These are phyloP conservation scores for Lactifluus hygrophoroides DNA, from an alignment of 768 basidiomycete genomes.

Conservation along the genomic window DNA sequence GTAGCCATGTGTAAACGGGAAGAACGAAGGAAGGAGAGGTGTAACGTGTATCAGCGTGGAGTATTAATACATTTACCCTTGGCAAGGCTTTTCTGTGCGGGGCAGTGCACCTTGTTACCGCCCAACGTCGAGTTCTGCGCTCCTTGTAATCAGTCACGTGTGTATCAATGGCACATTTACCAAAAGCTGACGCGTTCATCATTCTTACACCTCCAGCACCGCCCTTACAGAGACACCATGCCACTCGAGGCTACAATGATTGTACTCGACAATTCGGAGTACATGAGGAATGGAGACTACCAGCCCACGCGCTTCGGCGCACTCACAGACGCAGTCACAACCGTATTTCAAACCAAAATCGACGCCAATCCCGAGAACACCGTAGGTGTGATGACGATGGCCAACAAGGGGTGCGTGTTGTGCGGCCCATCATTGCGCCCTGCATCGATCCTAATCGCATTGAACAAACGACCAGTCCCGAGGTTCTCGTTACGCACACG, in stretches of 20 bases:
- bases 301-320: slow-evolving; percentile 80
- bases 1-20: neutral
- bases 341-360: slow-evolving; percentile 87
- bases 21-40: neutral
- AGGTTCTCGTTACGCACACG: slow-evolving; percentile 93
- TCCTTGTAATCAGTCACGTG: too few relatives aligned
- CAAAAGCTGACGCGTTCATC: slow-evolving; percentile 1
- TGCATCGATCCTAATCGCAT: neutral
- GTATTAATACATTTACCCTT: neutral
- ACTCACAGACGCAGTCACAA: slow-evolving; percentile 85
- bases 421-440: neutral
- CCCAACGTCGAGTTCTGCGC: too few relatives aligned
- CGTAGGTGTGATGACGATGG: slow-evolving; percentile 97
- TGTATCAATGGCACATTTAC: neutral
- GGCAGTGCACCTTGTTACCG: too few relatives aligned
- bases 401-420: slow-evolving; percentile 74
- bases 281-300: slow-evolving; percentile 94
- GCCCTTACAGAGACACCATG: too few relatives aligned
- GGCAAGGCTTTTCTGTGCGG: too few relatives aligned
- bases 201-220: neutral
- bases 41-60: too few relatives aligned
- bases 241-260: slow-evolving; percentile 97
- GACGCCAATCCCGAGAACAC: slow-evolving; percentile 97
- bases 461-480: slow-evolving; percentile 47
- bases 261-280: slow-evolving; percentile 95